These are phyloP conservation scores for Astragalus glycyphyllos DNA, from an alignment of 306 rosid species.

Conservation along the genomic window DNA sequence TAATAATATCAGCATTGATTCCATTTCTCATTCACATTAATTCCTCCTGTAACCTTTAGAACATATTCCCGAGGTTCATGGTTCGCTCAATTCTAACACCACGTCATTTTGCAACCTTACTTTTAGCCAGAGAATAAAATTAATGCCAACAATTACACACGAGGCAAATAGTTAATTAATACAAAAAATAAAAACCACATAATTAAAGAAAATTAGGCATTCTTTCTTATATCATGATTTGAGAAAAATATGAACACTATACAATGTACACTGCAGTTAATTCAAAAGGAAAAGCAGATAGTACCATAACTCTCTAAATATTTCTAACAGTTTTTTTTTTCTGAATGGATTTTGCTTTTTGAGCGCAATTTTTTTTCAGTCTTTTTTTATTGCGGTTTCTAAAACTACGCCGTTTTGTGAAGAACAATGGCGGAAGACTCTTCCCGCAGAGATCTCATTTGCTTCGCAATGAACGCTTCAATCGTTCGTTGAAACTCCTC, in stretches of 20 bases:
- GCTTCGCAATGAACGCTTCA: conserved; percentile 79
- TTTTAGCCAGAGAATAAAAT: too few species aligned
- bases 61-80: conserved; percentile 36
- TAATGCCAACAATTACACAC: background rate
- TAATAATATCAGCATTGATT: conserved; percentile 37
- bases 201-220: background rate
- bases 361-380: background rate
- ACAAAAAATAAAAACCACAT: too few species aligned
- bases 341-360: conserved; percentile 23
- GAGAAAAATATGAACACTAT: conserved; percentile 33
- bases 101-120: conserved; percentile 13
- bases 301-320: conserved; percentile 8
- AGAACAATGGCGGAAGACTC: conserved; percentile 68
- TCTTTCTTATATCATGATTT: background rate
- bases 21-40: conserved; percentile 31
- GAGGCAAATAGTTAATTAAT: too few species aligned
- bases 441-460: conserved; percentile 70
- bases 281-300: conserved; percentile 10
- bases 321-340: background rate
- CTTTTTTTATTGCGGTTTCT: background rate
- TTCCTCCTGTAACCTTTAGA: background rate
- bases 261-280: conserved; percentile 36
- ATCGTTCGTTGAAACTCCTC: conserved; percentile 82
- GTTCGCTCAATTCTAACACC: conserved; percentile 19
- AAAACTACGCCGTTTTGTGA: conserved; percentile 38